Evolutionary conservation across 106 monocot species (phyloP), one percentile per base, ranked within the genome.

Genomic region (Vanilla planifolia): DNA sequence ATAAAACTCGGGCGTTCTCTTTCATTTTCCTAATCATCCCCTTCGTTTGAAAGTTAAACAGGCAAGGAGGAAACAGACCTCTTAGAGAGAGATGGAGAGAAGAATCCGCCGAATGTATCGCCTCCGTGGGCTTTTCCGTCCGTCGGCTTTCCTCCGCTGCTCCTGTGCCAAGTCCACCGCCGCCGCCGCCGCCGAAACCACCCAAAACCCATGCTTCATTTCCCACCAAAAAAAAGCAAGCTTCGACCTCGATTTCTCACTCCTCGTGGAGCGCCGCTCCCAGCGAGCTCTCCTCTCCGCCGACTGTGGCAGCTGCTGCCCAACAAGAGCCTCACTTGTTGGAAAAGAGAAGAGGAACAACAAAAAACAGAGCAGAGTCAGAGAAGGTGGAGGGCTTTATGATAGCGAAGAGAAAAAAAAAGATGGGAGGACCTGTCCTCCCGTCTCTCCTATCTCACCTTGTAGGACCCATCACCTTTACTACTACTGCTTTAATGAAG

Each of bases 121-220:
- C 27, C 63, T 63, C 17, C 19, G 33, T 0, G 32, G 63, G 10
- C 1, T 63, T 45, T 48, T 63, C 46, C 0, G 47, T 9, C 30
- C 34, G 16, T 22, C 63, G 3, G 17, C 47, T 3, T 34, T 63
- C 14, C 48, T 63, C 63, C 63, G 63, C 13, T 9, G 48, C 48
- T 50, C 64, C 3, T 13, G 34, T 45, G 34, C 28, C 20, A 42
- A 43, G 19, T 39, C 66, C 22, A 34, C 33, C 45, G 23, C 59
- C 8, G 23, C 14, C 59, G 15, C 36, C 7, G 17, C 47, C 21
- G 36, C 23, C 1, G 66, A 43, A 3, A 65, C 39, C n/a, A 51
- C 36, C 36, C 51, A 36, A 8, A 57, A 67, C 2, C 67, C 67
- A 6, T 8, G 43, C 37, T 67, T 67, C 43, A 11, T 67, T 45